Percentiles rank a stretch among this genome's conserved stretches.
These are phyloP conservation scores for Graphilbum ipis-grandicollis DNA, from an alignment of 2,329 filamentous ascomycete genomes.

Conservation along the genomic window DNA sequence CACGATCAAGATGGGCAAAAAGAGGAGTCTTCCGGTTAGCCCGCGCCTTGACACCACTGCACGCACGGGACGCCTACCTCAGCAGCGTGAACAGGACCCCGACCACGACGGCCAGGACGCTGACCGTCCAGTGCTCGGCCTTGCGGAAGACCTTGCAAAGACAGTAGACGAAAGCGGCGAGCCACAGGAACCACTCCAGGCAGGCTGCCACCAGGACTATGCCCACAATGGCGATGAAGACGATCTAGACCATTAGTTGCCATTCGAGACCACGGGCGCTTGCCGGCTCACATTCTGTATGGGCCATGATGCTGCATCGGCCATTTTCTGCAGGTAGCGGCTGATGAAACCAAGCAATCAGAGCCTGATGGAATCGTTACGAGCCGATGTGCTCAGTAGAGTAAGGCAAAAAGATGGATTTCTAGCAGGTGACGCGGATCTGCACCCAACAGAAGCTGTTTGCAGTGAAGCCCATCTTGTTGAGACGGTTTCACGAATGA, in stretches of 20 bases:
- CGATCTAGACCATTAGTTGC: too few species aligned
- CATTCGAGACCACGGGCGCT: too few species aligned
- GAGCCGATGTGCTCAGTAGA: too few species aligned
- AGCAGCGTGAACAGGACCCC: slow-evolving; percentile 53
- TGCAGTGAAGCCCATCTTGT: too few species aligned
- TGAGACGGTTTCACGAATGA: too few species aligned
- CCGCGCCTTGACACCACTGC: too few species aligned
- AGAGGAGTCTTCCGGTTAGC: slow-evolving; percentile 67
- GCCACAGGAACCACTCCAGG: slow-evolving; percentile 88
- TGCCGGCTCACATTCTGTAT: slow-evolving; percentile 27
- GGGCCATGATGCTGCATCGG: slow-evolving; percentile 28
- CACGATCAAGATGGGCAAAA: slow-evolving; percentile 86
- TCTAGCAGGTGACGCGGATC: too few species aligned
- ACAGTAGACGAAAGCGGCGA: slow-evolving; percentile 88
- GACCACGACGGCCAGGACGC: slow-evolving; percentile 59
- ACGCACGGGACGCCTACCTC: slow-evolving; percentile 39
- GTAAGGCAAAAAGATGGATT: too few species aligned
- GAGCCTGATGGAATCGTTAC: too few species aligned
- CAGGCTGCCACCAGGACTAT: slow-evolving; percentile 68
- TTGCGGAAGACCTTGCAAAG: slow-evolving; percentile 76
- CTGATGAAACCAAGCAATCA: too few species aligned
- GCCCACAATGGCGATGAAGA: slow-evolving; percentile 69
- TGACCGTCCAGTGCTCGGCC: slow-evolving; percentile 74
- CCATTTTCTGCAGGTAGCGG: slow-evolving; percentile 22
- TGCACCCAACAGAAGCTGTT: too few species aligned